Evolutionary conservation across 495 filamentous ascomycete species (phyloP).

Genomic region (Penicillium lividum): DNA sequence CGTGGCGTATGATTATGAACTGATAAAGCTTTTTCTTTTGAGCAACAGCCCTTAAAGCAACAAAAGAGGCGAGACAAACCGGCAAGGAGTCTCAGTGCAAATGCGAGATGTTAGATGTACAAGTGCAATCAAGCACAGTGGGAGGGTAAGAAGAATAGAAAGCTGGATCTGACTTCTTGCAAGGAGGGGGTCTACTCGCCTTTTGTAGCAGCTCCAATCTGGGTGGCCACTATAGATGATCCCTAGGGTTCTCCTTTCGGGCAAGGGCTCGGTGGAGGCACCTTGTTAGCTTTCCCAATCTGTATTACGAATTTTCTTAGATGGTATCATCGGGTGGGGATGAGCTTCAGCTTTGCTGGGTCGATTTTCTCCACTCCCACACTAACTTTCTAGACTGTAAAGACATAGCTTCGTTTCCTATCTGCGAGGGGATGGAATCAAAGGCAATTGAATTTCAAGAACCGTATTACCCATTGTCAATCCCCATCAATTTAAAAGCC

Average conservation of each 20-base stretch:
- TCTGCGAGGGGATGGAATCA: neutral
- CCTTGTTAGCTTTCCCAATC: neutral
- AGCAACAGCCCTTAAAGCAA: constrained; percentile 29
- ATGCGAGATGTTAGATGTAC: neutral
- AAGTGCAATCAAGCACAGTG: constrained; percentile 5
- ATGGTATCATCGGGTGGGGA: neutral
- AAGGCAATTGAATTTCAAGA: constrained; percentile 9
- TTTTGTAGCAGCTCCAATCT: constrained; percentile 20
- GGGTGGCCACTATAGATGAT: neutral
- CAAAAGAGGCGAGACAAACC: constrained; percentile 24
- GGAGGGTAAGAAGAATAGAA: constrained; percentile 1
- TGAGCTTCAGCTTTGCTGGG: constrained; percentile 18
- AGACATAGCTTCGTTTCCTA: neutral
- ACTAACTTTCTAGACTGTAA: constrained; percentile 5
- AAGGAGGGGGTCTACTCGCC: constrained; percentile 3
- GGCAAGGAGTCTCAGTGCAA: constrained; percentile 10
- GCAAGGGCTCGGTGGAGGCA: constrained; percentile 1
- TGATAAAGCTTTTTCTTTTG: constrained; percentile 18
- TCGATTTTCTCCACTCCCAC: constrained; percentile 5
- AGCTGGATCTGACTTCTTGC: constrained; percentile 1
- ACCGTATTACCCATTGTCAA: neutral
- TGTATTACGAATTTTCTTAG: constrained; percentile 2
- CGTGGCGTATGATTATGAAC: constrained; percentile 17
- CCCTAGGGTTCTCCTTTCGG: neutral
- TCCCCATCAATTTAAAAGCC: constrained; percentile 1